Conservation (phyloP, 1,284 basidiomycete species). For the Irpex sp. region DNA sequence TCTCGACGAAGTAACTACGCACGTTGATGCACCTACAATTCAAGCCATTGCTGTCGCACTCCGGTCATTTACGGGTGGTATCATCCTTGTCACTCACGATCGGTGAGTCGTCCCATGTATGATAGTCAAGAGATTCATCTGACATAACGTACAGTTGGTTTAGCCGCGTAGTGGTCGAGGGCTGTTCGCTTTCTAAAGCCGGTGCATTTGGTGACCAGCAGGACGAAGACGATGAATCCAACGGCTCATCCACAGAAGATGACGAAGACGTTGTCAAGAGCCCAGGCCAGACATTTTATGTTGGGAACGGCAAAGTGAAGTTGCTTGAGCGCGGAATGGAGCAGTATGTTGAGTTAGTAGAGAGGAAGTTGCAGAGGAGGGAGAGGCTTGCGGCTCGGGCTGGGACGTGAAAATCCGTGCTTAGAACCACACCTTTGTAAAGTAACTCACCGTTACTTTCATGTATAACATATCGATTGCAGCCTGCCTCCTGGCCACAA, state of each 20-base stretch:
- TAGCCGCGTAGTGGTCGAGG: constrained; percentile 32
- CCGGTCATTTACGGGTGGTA: constrained; percentile 47
- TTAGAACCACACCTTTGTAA: too few relatives aligned
- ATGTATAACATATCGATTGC: too few relatives aligned
- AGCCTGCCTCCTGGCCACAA: too few relatives aligned
- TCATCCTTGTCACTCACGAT: constrained; percentile 69
- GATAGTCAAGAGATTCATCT: neutral
- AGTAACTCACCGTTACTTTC: too few relatives aligned
- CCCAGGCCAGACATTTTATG: constrained; percentile 37
- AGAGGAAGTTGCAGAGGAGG: constrained; percentile 6
- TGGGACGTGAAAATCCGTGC: too few relatives aligned
- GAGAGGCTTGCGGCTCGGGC: neutral
- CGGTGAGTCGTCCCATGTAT: constrained; percentile 22
- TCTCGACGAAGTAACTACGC: constrained; percentile 66
- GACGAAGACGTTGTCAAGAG: constrained; percentile 23
- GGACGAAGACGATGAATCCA: constrained; percentile 18
- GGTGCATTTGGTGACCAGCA: constrained; percentile 11
- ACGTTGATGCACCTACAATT: constrained; percentile 64
- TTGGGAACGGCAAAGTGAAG: constrained; percentile 36
- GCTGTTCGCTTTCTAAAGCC: constrained; percentile 17
- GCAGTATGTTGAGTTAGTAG: constrained; percentile 14
- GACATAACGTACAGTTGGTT: constrained; percentile 20
- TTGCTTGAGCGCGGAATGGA: constrained; percentile 34
- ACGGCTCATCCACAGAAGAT: constrained; percentile 16
- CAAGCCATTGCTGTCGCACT: constrained; percentile 53